Base-by-base conservation (phyloP, 2,329 filamentous ascomycete species). In the Xylaria sp. region DNA sequence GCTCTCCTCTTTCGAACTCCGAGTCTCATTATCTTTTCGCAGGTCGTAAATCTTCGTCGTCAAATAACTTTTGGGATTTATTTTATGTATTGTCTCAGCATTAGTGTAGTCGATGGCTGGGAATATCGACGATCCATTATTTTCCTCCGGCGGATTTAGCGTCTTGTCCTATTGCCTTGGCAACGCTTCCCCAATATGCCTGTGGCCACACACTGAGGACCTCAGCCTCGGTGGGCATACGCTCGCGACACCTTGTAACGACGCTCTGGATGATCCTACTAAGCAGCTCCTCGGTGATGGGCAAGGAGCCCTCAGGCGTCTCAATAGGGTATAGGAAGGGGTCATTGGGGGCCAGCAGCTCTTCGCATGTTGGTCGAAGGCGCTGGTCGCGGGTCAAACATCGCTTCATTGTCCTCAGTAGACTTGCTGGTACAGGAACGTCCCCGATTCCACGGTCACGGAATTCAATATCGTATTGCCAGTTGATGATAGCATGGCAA, bases 401-500 rank as follows among this genome's bases (percentile, higher is more conserved):
- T 18, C 86, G 84, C 74, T 83, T 86, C 84, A 92, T 84, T 0
- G 90, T 91, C 37, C 85, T 82, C 41, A 92, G 79, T 13, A 92
- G 81, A 12, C 86, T 86, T 0, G 83, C 81, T 0, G 90, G 90
- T 0, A 92, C 88, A 0, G 83, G 82, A 0, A 86, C 83, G 62
- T 85, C 90, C 52, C 93, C 93, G 60, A 94, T 83, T 13, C 91
- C 93, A 2, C 86, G 84, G 0, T 89, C 85, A 0, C 91, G 91
- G 76, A 90, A 96, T 65, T 93, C 88, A 76, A 97, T 93, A 6
- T 82, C 80, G 79, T 94, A 89, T 65, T 90, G 86, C 80, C 89
- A 92, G 80, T 95, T 93, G 74, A 94, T 92, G 77, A 97, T 96
- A 69, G 93, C 92, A 80, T 94, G 90, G 79, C 97, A 96, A 25